A percentile compares a stretch with the other conserved stretches of the same genome.
These are phyloP conservation scores for Penicillium verhagenii DNA, from an alignment of 495 filamentous ascomycete genomes.

Conservation along the genomic window DNA sequence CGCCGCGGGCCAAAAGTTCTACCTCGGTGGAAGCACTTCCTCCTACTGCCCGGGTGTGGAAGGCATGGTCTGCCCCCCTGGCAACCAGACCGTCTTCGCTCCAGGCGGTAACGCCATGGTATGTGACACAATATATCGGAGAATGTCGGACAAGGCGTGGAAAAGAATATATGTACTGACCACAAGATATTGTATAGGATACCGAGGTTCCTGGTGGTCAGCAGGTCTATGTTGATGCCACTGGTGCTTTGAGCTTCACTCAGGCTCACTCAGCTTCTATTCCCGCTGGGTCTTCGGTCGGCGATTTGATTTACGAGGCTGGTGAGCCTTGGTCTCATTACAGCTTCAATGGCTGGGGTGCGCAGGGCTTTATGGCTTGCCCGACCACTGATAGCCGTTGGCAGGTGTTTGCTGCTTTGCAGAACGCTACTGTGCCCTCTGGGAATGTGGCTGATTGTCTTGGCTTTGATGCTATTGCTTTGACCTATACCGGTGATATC, in stretches of 20 bases:
- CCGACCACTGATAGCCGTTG: constrained; percentile 36
- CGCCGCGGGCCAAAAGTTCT: constrained; percentile 41
- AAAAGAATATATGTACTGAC: constrained; percentile 1
- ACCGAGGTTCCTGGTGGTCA: constrained; percentile 66
- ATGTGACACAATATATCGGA: constrained; percentile 12
- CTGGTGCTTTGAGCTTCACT: constrained; percentile 59
- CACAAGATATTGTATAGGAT: constrained; percentile 21
- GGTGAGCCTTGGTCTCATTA: constrained; percentile 29
- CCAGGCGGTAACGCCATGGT: constrained; percentile 36
- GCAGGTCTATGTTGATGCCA: constrained; percentile 55
- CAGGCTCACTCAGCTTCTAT: constrained; percentile 57
- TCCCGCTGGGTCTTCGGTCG: constrained; percentile 49
- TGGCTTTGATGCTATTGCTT: constrained; percentile 39
- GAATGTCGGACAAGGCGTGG: not conserved
- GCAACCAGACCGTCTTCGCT: constrained; percentile 42
- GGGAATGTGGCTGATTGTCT: constrained; percentile 39
- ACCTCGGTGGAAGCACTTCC: constrained; percentile 36
- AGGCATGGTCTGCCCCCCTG: constrained; percentile 36
- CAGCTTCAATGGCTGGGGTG: constrained; percentile 30
- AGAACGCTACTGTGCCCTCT: constrained; percentile 40
- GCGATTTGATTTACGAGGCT: constrained; percentile 40
- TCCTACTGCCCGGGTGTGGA: constrained; percentile 38
- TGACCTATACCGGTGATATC: constrained; percentile 22
- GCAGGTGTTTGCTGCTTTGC: constrained; percentile 44
- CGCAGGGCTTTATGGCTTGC: constrained; percentile 45